Evolutionary conservation across 2,329 filamentous ascomycete species (phyloP), one percentile per base, ranked within the genome.

Genomic region (Aspergillus udagawae): DNA sequence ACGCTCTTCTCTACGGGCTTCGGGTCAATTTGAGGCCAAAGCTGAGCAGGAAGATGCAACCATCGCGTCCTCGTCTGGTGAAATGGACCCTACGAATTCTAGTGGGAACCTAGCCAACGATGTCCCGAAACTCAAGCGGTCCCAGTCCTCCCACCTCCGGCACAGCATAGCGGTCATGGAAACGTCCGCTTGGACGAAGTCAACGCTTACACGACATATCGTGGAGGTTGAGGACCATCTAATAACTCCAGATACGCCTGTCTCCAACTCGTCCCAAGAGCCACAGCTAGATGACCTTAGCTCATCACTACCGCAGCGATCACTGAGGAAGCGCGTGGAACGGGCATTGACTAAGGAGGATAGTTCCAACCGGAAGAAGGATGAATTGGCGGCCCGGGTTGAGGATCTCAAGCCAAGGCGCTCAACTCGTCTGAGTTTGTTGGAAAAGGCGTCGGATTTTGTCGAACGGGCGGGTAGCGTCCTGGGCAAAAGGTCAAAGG

Each of bases 401-500:
- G 63, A 67, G 48, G 66, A 65, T 49, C 60, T 66, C 51, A 65
- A 63, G n/a, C 69, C 72, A 52, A 74, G 73, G 52, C 73, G 68
- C 51, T 82, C 80, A 32, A 73, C 74, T 50, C 76, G 80, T 49
- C 67, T 79, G 54, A 74, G 72, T 56, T 41, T 77, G 53, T 17
- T 81, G 71, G 65, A 73, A 67, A 61, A 75, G 74, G 64, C 75
- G 67, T 65, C 81, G 75, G 66, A 78, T 70, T 12, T 74, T 78
- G 49, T 79, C 73, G 58, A 74, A 68, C 67, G 85, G 79, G 67
- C 73, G 79, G 61, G 64, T 49, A 82, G 81, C 51, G 77, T 80
- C 25, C 70, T 88, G 27, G 80, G 84, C 57, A 91, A 90, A 73
- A 82, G 85, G 51, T 77, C 82, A 54, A 79, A 83, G 63, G 83